phyloP scores from a whole-genome alignment of 805 yeast species.

The Lipomyces anomalus region DNA sequence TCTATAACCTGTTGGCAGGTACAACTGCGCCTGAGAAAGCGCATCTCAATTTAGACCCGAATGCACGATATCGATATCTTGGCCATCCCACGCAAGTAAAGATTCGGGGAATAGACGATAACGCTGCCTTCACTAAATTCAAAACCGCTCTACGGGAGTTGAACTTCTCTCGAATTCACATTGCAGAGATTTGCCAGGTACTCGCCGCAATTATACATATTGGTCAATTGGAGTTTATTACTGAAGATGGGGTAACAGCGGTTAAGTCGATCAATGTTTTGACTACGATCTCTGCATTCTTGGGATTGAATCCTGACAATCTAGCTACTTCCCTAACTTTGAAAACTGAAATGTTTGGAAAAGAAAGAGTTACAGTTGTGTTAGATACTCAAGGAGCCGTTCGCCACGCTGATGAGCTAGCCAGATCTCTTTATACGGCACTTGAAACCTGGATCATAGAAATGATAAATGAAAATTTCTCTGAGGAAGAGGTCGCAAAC shows the following conservation, averaged over 20 bases:
- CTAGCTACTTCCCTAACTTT: slow-evolving; percentile 35
- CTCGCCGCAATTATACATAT: slow-evolving; percentile 41
- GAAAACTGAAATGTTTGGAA: slow-evolving; percentile 35
- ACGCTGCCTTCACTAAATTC: slow-evolving; percentile 42
- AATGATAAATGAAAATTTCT: slow-evolving; percentile 33
- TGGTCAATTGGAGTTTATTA: slow-evolving; percentile 39
- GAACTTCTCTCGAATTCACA: slow-evolving; percentile 45
- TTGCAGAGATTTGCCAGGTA: slow-evolving; percentile 45
- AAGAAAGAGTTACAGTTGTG: slow-evolving; percentile 39
- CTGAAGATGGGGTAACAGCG: slow-evolving; percentile 18
- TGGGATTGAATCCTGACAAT: slow-evolving; percentile 38
- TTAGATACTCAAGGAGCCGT: slow-evolving; percentile 39
- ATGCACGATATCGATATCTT: slow-evolving; percentile 41
- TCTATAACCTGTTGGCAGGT: slow-evolving; percentile 52
- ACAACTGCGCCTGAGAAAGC: slow-evolving; percentile 38
- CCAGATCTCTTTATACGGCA: slow-evolving; percentile 38
- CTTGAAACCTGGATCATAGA: slow-evolving; percentile 38
- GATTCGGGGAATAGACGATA: slow-evolving; percentile 44
- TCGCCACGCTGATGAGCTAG: slow-evolving; percentile 39
- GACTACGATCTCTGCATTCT: slow-evolving; percentile 34
- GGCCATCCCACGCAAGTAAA: slow-evolving; percentile 40
- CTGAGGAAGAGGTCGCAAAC: slow-evolving; percentile 31
- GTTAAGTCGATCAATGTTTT: slow-evolving; percentile 29
- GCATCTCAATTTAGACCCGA: slow-evolving; percentile 37
- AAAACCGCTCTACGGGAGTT: slow-evolving; percentile 45